Evolutionary conservation across 1,139 yeast species (phyloP), one percentile per base, ranked within the genome.

Genomic region (Yamadazyma oceani): DNA sequence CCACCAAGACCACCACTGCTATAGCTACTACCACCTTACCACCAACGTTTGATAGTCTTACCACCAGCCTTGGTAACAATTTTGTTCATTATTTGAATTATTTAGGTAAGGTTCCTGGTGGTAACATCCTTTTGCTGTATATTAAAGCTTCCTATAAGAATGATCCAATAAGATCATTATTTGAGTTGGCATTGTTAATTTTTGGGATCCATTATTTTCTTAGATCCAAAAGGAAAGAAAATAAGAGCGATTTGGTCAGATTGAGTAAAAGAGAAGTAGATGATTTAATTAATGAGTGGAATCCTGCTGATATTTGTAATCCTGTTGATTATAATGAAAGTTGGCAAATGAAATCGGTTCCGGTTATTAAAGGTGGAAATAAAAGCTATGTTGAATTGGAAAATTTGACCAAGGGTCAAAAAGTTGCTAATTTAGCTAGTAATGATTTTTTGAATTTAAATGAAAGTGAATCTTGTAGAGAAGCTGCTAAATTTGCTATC

Each of bases 111-210:
- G 44, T 87, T 17, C 98, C 98, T 2, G 97, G 97, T 28, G 95
- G 96, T 12, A 73, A 74, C 25, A 77, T 85, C 39, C 62, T 88
- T 14, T 68, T 86, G 35, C 73, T 90, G 42, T 92, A 92, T 60
- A 82, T 92, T 53, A 77, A 75, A 49, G 82, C 89, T n/a, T 88
- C 97, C 3, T 90, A 90, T 59, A 90, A 88, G 58, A 79, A 92
- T 62, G 99, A 92, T 60, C 99, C 99, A 1, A 75, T 88, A 42
- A 78, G 98, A 51, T 86, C 97, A 2, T 57, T 88, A 12, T 73
- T 92, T 43, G 99, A 92, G 62, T 64, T 86, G 37, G 73, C 82
- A 14, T 70, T 92, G 48, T 77, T 89, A 35, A 57, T 89, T n/a
- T 86, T 90, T 62, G 97, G 96, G 6, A 67, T 89, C 41, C 75